Conservation (phyloP, 192 early-diverging fungal species). For the Mortierella alpina region DNA sequence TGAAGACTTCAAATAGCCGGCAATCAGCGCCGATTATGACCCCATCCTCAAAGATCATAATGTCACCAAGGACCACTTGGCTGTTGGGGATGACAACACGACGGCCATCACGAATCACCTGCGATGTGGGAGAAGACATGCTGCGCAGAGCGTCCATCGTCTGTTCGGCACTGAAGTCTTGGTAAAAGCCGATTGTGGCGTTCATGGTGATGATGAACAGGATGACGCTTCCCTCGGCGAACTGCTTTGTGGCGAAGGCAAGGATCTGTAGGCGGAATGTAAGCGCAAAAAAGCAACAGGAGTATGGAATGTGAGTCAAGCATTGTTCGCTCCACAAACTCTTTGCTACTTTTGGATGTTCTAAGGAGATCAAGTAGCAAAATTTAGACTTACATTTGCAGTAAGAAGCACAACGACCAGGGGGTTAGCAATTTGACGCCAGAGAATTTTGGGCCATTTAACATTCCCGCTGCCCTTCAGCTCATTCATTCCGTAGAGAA, state of each 20-base stretch:
- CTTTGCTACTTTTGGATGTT: not conserved
- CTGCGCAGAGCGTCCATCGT: conserved; percentile 94
- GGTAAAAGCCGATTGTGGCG: conserved; percentile 89
- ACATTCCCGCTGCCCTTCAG: conserved; percentile 75
- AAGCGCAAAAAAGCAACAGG: not conserved
- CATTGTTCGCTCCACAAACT: too few relatives aligned
- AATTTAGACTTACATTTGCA: conserved; percentile 56
- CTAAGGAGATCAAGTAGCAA: too few relatives aligned
- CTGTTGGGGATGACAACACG: conserved; percentile 78
- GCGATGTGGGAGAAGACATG: conserved; percentile 87
- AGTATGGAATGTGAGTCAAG: too few relatives aligned
- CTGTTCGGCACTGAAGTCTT: conserved; percentile 94
- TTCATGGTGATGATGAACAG: conserved; percentile 85
- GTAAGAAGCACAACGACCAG: conserved; percentile 73
- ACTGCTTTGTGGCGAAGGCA: conserved; percentile 75
- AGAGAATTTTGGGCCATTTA: conserved; percentile 68
- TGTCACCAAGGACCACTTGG: conserved; percentile 87
- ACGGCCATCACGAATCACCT: conserved; percentile 87
- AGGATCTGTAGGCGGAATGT: conserved; percentile 41
- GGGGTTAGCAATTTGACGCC: conserved; percentile 73
- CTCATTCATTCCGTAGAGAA: conserved; percentile 66
- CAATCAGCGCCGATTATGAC: conserved; percentile 94
- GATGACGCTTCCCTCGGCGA: conserved; percentile 81
- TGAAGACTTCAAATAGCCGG: conserved; percentile 84
- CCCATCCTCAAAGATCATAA: conserved; percentile 92